Conservation (phyloP, 2,329 filamentous ascomycete species). For the Trichoderma hamatum region DNA sequence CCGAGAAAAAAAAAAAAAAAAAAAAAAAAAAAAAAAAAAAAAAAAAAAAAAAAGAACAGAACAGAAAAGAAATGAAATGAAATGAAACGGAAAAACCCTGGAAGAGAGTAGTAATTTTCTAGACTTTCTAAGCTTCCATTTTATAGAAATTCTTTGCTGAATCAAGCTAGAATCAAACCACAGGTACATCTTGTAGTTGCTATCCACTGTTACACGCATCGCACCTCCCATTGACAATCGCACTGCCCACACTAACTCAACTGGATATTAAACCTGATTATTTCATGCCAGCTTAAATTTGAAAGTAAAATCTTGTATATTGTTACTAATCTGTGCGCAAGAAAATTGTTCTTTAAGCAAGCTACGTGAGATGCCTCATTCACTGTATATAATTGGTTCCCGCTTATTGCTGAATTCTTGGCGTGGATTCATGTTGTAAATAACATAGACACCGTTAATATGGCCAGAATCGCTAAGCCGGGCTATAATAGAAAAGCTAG, state of each 20-base stretch:
- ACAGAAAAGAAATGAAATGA: too few relatives aligned
- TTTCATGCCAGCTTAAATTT: not conserved
- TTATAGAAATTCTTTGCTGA: too few relatives aligned
- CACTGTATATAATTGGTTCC: not conserved
- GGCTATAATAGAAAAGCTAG: constrained; percentile 3
- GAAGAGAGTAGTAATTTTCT: too few relatives aligned
- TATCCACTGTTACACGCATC: constrained; percentile 7
- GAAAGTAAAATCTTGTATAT: constrained; percentile 7
- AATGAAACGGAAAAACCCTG: too few relatives aligned
- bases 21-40: too few relatives aligned
- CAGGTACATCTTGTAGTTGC: not conserved
- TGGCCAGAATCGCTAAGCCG: not conserved
- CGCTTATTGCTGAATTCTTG: not conserved
- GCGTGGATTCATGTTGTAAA: constrained; percentile 11
- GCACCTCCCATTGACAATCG: not conserved
- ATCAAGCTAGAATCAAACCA: not conserved
- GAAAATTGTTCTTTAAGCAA: constrained; percentile 9
- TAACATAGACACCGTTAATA: not conserved
- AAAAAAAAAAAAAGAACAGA: too few relatives aligned
- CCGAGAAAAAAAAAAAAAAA: too few relatives aligned
- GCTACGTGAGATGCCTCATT: constrained; percentile 10
- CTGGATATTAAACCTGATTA: constrained; percentile 5
- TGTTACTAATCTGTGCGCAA: constrained; percentile 11
- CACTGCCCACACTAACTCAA: constrained; percentile 18
- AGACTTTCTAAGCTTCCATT: too few relatives aligned